These are phyloP conservation scores for Fusarium sp. DNA, from an alignment of 2,329 filamentous ascomycete genomes.

Conservation along the genomic window DNA sequence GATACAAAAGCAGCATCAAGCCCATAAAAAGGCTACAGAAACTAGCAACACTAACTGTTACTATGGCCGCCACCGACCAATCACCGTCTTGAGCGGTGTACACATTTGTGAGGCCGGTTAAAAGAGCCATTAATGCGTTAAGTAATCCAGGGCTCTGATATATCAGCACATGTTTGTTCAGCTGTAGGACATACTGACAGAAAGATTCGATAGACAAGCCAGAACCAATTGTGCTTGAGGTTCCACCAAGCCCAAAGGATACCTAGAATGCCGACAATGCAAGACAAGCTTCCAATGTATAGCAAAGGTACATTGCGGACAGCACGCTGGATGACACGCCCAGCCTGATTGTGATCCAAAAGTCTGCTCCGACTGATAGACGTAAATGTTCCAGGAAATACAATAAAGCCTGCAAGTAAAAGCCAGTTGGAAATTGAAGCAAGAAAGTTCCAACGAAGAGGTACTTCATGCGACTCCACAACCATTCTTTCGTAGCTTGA, in stretches of 20 bases:
- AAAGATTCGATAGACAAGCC: conserved; percentile 19
- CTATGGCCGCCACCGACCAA: not conserved
- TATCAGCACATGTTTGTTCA: not conserved
- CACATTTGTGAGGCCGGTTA: not conserved
- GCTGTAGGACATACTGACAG: conserved; percentile 7
- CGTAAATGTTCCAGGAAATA: conserved; percentile 19
- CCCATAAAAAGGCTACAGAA: not conserved
- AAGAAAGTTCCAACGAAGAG: conserved; percentile 5
- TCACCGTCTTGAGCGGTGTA: not conserved
- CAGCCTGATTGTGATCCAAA: not conserved
- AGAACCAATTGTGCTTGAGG: conserved; percentile 12
- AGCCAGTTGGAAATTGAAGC: conserved; percentile 24
- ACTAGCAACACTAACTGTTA: not conserved
- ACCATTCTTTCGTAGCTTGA: conserved; percentile 15
- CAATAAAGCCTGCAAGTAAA: conserved; percentile 17
- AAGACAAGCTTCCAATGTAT: not conserved
- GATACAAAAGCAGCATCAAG: not conserved
- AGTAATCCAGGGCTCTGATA: conserved; percentile 2
- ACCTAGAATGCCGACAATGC: not conserved
- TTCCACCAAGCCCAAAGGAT: conserved; percentile 19
- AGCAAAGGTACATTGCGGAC: not conserved
- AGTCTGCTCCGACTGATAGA: not conserved
- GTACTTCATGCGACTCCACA: conserved; percentile 13
- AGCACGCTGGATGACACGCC: not conserved
- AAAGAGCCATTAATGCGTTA: not conserved